phyloP scores from a whole-genome alignment of 2,329 filamentous ascomycete species.

The Botrytis cinerea region DNA sequence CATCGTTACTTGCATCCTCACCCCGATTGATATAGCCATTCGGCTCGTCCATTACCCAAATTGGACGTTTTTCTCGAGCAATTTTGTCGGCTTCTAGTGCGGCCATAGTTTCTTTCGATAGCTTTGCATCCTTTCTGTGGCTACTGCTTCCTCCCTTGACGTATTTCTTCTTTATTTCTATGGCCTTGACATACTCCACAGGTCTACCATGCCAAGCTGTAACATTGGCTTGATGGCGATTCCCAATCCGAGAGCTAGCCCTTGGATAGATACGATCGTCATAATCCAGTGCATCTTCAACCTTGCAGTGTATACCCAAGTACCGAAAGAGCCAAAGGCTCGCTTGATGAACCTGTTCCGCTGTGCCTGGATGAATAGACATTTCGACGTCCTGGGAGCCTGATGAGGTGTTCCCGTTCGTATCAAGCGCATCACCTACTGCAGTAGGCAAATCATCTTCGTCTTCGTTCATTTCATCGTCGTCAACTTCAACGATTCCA shows the following conservation, averaged over 20 bases:
- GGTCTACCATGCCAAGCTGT: constrained; percentile 81
- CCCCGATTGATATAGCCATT: constrained; percentile 82
- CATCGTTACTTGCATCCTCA: constrained; percentile 70
- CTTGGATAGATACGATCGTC: constrained; percentile 97
- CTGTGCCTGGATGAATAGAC: constrained; percentile 62
- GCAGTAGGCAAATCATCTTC: constrained; percentile 67
- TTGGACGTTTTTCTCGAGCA: constrained; percentile 78
- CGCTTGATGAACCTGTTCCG: constrained; percentile 87
- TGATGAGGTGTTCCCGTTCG: constrained; percentile 59
- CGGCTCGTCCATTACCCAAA: constrained; percentile 92
- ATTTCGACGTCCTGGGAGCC: constrained; percentile 58
- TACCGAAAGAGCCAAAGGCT: constrained; percentile 97
- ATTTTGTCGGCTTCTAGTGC: constrained; percentile 80
- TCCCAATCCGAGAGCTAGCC: constrained; percentile 87
- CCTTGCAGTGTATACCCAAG: constrained; percentile 89
- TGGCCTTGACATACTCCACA: constrained; percentile 86
- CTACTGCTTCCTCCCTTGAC: constrained; percentile 52
- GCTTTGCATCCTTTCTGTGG: constrained; percentile 74
- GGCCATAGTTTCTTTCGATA: constrained; percentile 77
- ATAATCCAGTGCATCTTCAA: constrained; percentile 93
- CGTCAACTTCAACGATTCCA: constrained; percentile 62
- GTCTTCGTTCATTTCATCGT: constrained; percentile 64
- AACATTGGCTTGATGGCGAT: constrained; percentile 87
- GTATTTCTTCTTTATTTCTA: constrained; percentile 79
- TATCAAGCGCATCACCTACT: constrained; percentile 53